Percentiles rank a stretch among this genome's conserved stretches.
phyloP scores from a whole-genome alignment of 2,329 filamentous ascomycete genomes.

The Pseudopithomyces chartarum region DNA sequence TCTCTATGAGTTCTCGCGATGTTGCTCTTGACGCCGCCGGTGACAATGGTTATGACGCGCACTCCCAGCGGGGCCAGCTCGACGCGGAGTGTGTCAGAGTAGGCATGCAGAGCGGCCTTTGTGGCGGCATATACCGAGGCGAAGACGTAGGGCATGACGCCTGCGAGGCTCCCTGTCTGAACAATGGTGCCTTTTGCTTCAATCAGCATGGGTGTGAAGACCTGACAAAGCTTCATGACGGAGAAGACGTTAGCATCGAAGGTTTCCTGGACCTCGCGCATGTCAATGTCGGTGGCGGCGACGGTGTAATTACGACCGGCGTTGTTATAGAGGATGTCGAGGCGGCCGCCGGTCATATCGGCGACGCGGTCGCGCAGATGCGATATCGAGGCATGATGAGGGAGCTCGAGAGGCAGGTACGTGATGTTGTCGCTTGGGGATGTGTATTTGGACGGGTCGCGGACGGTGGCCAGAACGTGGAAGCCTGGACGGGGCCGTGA shows the following conservation, averaged over 20 bases:
- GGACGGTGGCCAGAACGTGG: conserved; percentile 63
- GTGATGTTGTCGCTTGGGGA: conserved; percentile 58
- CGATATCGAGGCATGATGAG: conserved; percentile 54
- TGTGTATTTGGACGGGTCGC: conserved; percentile 55
- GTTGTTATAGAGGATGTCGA: conserved; percentile 66
- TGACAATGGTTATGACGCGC: conserved; percentile 56
- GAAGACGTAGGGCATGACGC: conserved; percentile 43
- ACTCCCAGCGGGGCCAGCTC: conserved; percentile 60
- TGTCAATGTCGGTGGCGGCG: conserved; percentile 60
- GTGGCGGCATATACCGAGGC: conserved; percentile 60
- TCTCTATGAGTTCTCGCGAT: conserved; percentile 59
- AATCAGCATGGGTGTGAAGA: conserved; percentile 60
- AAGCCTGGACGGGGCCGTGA: conserved; percentile 46
- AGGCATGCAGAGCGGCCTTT: conserved; percentile 64
- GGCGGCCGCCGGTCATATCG: conserved; percentile 51
- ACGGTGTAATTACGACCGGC: conserved; percentile 62
- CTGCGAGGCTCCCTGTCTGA: conserved; percentile 52
- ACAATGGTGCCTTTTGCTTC: conserved; percentile 52
- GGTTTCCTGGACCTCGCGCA: conserved; percentile 32
- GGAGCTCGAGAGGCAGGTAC: conserved; percentile 60
- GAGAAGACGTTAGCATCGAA: conserved; percentile 58
- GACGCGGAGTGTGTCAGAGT: conserved; percentile 62
- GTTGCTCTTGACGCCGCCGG: conserved; percentile 64
- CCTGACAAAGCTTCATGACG: conserved; percentile 62
- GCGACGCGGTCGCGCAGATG: conserved; percentile 54